Percentiles rank a stretch among this genome's conserved stretches.
phyloP scores from a whole-genome alignment of 2,329 filamentous ascomycete genomes.

The Orbilia quercus region DNA sequence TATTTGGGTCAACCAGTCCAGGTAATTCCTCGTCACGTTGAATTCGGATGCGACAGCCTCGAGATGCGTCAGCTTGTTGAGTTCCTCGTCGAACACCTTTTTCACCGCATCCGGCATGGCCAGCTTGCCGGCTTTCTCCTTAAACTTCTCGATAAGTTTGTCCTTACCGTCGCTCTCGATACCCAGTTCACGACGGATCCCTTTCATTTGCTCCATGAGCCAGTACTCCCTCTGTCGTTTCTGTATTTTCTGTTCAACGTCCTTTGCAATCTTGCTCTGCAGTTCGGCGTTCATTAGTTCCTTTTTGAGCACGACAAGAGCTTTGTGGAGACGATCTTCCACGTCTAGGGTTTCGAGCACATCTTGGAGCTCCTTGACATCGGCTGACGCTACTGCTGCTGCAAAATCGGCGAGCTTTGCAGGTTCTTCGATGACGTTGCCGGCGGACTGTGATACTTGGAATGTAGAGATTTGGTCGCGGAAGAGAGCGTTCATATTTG shows the following conservation, averaged over 20 bases:
- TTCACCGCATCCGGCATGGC: constrained; percentile 97
- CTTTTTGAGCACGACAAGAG: constrained; percentile 92
- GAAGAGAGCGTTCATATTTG: constrained; percentile 91
- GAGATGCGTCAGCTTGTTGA: constrained; percentile 94
- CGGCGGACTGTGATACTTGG: constrained; percentile 91
- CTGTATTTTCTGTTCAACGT: constrained; percentile 96
- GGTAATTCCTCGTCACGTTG: constrained; percentile 96
- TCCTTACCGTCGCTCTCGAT: constrained; percentile 98
- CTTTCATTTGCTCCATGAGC: constrained; percentile 99
- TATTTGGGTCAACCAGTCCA: constrained; percentile 98
- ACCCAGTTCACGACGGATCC: constrained; percentile 91
- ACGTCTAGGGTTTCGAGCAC: constrained; percentile 89
- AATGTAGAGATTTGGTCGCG: constrained; percentile 97
- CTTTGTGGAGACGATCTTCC: constrained; percentile 90
- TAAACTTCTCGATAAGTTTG: constrained; percentile 96
- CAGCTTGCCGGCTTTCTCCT: constrained; percentile 90
- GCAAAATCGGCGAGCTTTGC: constrained; percentile 97
- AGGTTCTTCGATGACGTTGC: constrained; percentile 94
- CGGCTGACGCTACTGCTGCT: constrained; percentile 93
- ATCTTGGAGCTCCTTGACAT: constrained; percentile 90
- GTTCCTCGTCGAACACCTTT: constrained; percentile 97
- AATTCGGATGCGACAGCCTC: constrained; percentile 97
- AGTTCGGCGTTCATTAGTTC: constrained; percentile 98
- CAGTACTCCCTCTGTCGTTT: constrained; percentile 98
- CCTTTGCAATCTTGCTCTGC: constrained; percentile 96